Base-by-base conservation (phyloP, 768 basidiomycete species). In the Tulasnella sp. region DNA sequence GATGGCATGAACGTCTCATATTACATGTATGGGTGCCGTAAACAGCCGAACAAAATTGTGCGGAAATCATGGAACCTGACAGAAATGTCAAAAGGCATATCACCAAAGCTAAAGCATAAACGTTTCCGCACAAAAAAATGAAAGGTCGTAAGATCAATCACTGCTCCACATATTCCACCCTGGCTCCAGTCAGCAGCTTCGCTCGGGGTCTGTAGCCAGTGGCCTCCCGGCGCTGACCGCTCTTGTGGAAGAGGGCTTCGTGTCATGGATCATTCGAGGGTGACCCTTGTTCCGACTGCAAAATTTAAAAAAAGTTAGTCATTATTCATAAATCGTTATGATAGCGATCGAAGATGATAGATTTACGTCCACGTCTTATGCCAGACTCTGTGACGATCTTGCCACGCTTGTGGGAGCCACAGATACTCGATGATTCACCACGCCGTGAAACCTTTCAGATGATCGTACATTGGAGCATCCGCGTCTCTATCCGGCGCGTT, bases 401-500 rank as follows among this genome's bases (percentile, higher is more conserved):
- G 61, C 27, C 44, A 61, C 8, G 43, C 19, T 8, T 44, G 47
- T 5, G 23, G 24, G n/a, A 61, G 29, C 15, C 48, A 58, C 10
- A 60, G 21, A 26, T 58, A 50, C 59, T 63, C 61, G 29, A 63
- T 24, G 13, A 52, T 17, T 45, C 61, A 61, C 61, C 61, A 63
- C 3, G 34, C 3, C 7, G 32, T 60, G 17, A 30, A 15, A 17
- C 23, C 26, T 10, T 41, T 15, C 15, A 63, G 34, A 23, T 34
- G 30, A 47, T 63, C 60, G 41, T 51, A 19, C 27, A 41, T 60
- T 11, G 45, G 1, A 15, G 23, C 42, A 30, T 58, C 26, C 41
- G 55, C 42, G 61, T 72, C 71, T 11, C 69, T 68, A 1, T 65
- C 64, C 3, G n/a, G 34, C 43, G 52, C 53, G 11, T 61, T 52